Percentiles rank a stretch among this genome's conserved stretches.
Conservation (phyloP, 228 moss, liverwort and hornwort genomes). For the Sphagnum fallax region DNA sequence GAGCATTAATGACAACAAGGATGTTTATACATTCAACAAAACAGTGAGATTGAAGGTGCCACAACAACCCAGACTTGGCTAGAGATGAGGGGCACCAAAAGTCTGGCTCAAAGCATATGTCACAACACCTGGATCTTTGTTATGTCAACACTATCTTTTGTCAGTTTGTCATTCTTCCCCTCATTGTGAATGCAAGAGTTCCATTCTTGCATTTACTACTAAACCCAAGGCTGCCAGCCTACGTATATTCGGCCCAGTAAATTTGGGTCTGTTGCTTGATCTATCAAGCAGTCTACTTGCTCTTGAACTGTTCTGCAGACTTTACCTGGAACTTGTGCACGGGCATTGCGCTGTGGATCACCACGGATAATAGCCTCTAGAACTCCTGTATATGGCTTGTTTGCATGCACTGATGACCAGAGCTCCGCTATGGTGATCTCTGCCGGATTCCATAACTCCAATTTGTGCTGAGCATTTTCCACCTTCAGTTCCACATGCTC, state of each 20-base stretch:
- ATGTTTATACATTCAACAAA: no score
- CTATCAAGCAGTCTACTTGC: slow-evolving; percentile 87
- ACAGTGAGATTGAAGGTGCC: no score
- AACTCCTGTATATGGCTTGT: slow-evolving; percentile 58
- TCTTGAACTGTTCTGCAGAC: slow-evolving; percentile 65
- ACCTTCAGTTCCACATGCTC: slow-evolving; percentile 81
- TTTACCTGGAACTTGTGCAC: slow-evolving; percentile 40
- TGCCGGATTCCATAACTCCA: slow-evolving; percentile 89
- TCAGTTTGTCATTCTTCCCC: no score
- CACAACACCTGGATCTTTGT: no score
- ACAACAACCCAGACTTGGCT: no score
- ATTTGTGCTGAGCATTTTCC: slow-evolving; percentile 77
- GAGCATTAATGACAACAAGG: no score
- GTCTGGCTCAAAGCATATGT: no score
- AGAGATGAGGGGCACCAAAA: no score
- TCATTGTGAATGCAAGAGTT: no score
- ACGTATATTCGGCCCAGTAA: slow-evolving; percentile 75
- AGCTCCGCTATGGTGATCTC: slow-evolving; percentile 76
- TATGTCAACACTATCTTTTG: no score
- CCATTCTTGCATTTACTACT: neutral
- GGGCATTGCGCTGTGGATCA: slow-evolving; percentile 40
- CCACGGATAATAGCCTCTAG: slow-evolving; percentile 68
- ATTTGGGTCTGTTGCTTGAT: slow-evolving; percentile 89
- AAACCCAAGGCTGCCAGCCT: slow-evolving; percentile 98
- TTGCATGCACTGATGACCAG: slow-evolving; percentile 66